Percentiles rank a stretch among this genome's conserved stretches.
These are phyloP conservation scores for Pseudogymnoascus sp. DNA, from an alignment of 2,329 filamentous ascomycete genomes.

Conservation along the genomic window DNA sequence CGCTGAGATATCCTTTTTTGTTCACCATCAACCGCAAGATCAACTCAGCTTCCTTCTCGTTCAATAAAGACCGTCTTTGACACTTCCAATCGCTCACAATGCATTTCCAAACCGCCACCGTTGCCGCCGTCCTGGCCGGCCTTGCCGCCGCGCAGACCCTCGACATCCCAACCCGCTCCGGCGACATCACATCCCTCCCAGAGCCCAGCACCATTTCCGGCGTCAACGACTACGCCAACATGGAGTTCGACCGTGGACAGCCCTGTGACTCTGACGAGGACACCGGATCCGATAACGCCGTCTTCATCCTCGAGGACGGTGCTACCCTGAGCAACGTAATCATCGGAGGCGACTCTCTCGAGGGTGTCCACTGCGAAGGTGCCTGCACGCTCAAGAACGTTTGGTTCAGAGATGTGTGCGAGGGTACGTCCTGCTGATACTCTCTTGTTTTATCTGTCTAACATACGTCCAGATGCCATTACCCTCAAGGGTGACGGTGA, in stretches of 20 bases:
- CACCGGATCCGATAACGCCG: conserved; percentile 30
- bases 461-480: conserved; percentile 31
- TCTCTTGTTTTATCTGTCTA: conserved; percentile 25
- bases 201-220: conserved; percentile 14
- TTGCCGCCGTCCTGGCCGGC: conserved; percentile 17
- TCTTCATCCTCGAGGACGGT: conserved; percentile 46
- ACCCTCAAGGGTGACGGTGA: conserved; percentile 27
- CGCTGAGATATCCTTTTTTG: neutral
- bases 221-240: conserved; percentile 18
- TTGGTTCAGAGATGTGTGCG: conserved; percentile 29
- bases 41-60: neutral
- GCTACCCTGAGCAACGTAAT: conserved; percentile 47
- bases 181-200: conserved; percentile 14
- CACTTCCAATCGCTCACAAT: conserved; percentile 14
- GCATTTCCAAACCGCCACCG: conserved; percentile 16
- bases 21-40: neutral
- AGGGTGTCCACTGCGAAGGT: conserved; percentile 45
- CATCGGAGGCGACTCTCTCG: conserved; percentile 43
- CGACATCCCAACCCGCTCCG: conserved; percentile 17
- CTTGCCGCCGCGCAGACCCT: conserved; percentile 17
- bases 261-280: conserved; percentile 18
- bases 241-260: conserved; percentile 21
- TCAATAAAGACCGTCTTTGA: neutral
- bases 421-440: conserved; percentile 17
- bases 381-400: conserved; percentile 40